These are phyloP conservation scores for Rutstroemia sydowiana DNA, from an alignment of 2,329 filamentous ascomycete species.

Conservation along the genomic window DNA sequence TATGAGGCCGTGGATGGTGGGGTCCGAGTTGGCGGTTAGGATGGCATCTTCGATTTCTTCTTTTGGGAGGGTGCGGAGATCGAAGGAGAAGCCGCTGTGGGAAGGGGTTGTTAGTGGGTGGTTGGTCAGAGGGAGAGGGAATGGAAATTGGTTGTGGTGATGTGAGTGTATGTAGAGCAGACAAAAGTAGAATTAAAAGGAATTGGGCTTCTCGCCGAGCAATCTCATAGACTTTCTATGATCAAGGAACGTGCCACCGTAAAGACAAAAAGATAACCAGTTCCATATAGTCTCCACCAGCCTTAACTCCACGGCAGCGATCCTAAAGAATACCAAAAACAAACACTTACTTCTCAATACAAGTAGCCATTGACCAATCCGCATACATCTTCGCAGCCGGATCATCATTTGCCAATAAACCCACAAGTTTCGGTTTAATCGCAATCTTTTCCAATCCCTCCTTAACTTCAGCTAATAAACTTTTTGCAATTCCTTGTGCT, in stretches of 20 bases:
- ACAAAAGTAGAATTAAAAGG: too few relatives aligned
- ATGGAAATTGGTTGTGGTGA: background rate
- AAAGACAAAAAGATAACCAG: too few relatives aligned
- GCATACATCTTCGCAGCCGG: slow-evolving; percentile 89
- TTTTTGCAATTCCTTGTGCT: slow-evolving; percentile 79
- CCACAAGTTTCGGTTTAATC: slow-evolving; percentile 71
- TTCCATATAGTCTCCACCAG: too few relatives aligned
- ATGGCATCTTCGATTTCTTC: slow-evolving; percentile 87
- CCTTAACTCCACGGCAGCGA: too few relatives aligned
- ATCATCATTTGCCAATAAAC: slow-evolving; percentile 88
- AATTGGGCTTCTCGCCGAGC: too few relatives aligned
- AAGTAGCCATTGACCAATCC: slow-evolving; percentile 95
- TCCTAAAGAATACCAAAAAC: background rate
- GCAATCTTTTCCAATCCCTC: slow-evolving; percentile 66
- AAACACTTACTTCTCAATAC: slow-evolving; percentile 77
- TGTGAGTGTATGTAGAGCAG: too few relatives aligned
- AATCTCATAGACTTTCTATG: too few relatives aligned
- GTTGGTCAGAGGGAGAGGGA: background rate
- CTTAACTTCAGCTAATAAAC: slow-evolving; percentile 69
- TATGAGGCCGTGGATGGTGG: slow-evolving; percentile 75
- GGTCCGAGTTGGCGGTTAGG: slow-evolving; percentile 74
- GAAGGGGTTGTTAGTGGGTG: slow-evolving; percentile 7
- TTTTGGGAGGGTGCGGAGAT: slow-evolving; percentile 75
- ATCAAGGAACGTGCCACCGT: too few relatives aligned
- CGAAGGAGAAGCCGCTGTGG: slow-evolving; percentile 83